These are phyloP conservation scores for Debaryomyces maramus DNA, from an alignment of 805 yeast species.

Conservation along the genomic window DNA sequence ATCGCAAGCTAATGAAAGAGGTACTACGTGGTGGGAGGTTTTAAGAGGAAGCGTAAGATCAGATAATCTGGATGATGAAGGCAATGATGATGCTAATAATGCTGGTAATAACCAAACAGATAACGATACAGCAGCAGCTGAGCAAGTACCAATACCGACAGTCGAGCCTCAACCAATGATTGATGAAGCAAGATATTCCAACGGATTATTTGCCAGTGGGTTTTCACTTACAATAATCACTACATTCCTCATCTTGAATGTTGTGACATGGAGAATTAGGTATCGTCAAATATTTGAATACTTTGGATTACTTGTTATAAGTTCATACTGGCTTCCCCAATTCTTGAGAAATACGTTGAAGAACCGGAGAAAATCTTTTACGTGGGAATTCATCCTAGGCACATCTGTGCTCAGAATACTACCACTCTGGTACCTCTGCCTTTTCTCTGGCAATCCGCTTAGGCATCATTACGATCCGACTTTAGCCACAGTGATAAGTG, in stretches of 20 bases:
- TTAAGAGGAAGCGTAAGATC: constrained; percentile 59
- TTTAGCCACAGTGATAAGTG: constrained; percentile 45
- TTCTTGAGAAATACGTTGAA: constrained; percentile 72
- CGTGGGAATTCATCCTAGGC: constrained; percentile 76
- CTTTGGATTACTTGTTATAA: constrained; percentile 47
- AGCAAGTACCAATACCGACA: constrained; percentile 3
- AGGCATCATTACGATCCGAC: constrained; percentile 63
- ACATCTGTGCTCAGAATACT: constrained; percentile 59
- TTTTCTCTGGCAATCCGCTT: constrained; percentile 57
- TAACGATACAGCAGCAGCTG: background rate
- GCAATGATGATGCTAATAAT: constrained; percentile 3
- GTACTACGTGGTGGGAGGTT: constrained; percentile 64
- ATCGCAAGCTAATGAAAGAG: constrained; percentile 72
- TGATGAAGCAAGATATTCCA: constrained; percentile 25
- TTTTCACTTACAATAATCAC: constrained; percentile 26
- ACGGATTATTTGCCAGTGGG: constrained; percentile 27
- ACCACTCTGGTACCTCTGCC: constrained; percentile 66
- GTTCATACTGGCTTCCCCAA: constrained; percentile 89
- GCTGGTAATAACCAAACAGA: background rate
- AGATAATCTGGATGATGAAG: constrained; percentile 18
- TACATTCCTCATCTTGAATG: constrained; percentile 56
- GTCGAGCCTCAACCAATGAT: too few species aligned
- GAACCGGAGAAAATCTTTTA: constrained; percentile 62
- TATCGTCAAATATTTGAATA: constrained; percentile 61
- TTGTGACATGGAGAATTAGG: constrained; percentile 61